Conservation (phyloP, 257 asterid species). For the Solanum sitiens region DNA sequence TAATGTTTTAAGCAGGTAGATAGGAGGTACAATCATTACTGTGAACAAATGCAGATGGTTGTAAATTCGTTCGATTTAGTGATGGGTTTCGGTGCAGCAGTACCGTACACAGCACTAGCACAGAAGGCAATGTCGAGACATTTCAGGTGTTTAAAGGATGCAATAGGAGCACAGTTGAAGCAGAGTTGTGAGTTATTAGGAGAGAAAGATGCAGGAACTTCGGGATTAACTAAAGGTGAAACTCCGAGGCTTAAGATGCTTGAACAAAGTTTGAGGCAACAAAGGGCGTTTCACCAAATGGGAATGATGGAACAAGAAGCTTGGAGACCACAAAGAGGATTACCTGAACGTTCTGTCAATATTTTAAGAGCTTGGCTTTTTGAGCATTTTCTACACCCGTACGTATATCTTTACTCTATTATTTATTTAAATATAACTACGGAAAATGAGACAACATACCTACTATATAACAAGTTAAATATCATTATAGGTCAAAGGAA, state of each 20-base stretch:
- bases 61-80: conserved; percentile 93
- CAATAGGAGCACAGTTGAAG: conserved; percentile 61
- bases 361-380: conserved; percentile 95
- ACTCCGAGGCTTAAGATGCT: conserved; percentile 80
- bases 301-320: conserved; percentile 99
- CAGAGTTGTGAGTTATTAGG: conserved; percentile 69
- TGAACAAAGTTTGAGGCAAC: conserved; percentile 83
- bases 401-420: conserved; percentile 16
- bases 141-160: conserved; percentile 82
- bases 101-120: conserved; percentile 78
- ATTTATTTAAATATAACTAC: background rate
- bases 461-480: background rate
- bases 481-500: background rate
- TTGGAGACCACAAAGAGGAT: conserved; percentile 92
- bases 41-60: conserved; percentile 98
- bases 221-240: conserved; percentile 88
- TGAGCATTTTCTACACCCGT: conserved; percentile 98
- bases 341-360: conserved; percentile 96
- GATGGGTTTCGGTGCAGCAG: conserved; percentile 96
- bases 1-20: conserved; percentile 54
- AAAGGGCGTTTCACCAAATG: conserved; percentile 82
- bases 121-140: conserved; percentile 96
- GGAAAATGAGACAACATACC: background rate
- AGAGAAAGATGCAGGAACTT: conserved; percentile 61
- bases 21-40: conserved; percentile 81